Evolutionary conservation across 116 monocot genomes (phyloP).

Genomic region (Trichopus zeylanicus): DNA sequence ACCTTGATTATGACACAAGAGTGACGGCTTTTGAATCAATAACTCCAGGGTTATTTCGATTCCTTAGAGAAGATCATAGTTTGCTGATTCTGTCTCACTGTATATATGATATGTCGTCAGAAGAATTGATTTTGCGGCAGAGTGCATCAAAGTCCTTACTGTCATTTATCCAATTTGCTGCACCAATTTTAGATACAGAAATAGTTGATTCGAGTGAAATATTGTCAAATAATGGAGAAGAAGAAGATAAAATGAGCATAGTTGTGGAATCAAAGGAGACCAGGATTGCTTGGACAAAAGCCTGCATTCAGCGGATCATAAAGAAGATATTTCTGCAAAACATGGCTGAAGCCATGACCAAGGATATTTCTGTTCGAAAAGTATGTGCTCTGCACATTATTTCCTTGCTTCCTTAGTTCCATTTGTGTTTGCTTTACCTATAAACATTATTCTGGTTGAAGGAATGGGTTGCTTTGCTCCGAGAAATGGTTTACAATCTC

Average conservation of each 20-base stretch:
- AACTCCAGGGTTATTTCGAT: conserved; percentile 38
- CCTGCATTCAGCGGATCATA: conserved; percentile 42
- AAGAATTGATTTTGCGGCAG: conserved; percentile 72
- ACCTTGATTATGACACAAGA: conserved; percentile 84
- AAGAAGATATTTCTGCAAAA: conserved; percentile 45
- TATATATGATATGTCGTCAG: conserved; percentile 79
- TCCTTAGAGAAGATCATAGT: conserved; percentile 41
- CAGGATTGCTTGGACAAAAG: conserved; percentile 37
- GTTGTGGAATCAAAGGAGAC: conserved; percentile 4
- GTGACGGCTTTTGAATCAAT: conserved; percentile 53
- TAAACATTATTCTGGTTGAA: conserved; percentile 18
- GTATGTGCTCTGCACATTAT: conserved; percentile 9
- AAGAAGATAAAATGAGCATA: neutral
- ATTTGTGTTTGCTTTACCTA: neutral
- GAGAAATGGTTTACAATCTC: conserved; percentile 64
- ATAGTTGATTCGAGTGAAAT: conserved; percentile 7
- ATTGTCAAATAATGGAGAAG: conserved; percentile 7
- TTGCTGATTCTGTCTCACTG: conserved; percentile 76
- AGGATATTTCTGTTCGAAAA: conserved; percentile 65
- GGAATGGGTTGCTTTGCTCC: conserved; percentile 81
- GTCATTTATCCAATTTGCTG: conserved; percentile 67
- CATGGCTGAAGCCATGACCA: conserved; percentile 70
- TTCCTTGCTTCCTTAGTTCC: neutral
- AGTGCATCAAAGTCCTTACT: conserved; percentile 66
- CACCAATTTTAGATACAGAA: conserved; percentile 28